Percentiles rank a stretch among this genome's conserved stretches.
Conservation (phyloP, 164 flowering plant genomes). For the Liquidambar formosana region DNA sequence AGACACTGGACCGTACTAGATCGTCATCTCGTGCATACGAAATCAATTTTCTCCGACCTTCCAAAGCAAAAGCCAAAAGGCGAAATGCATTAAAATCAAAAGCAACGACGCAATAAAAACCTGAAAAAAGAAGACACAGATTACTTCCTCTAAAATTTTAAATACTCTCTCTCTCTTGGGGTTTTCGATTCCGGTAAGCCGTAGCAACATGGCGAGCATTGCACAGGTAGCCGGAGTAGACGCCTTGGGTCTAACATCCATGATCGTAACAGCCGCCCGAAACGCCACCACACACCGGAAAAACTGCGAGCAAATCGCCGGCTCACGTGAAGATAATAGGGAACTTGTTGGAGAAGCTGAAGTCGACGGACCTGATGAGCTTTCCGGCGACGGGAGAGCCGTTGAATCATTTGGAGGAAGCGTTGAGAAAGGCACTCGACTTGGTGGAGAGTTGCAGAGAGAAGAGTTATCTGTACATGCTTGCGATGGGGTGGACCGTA, state of each 20-base stretch:
- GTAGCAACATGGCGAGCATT: slow-evolving; percentile 14
- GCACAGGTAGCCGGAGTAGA: slow-evolving; percentile 29
- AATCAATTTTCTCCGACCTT: not conserved
- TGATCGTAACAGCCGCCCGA: slow-evolving; percentile 31
- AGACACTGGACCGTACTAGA: no score
- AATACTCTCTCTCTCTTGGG: slow-evolving; percentile 1
- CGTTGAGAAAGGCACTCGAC: slow-evolving; percentile 25
- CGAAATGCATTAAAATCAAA: no score
- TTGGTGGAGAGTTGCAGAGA: slow-evolving; percentile 41
- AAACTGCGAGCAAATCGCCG: slow-evolving; percentile 45
- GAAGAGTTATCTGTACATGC: slow-evolving; percentile 42
- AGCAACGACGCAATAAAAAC: not conserved
- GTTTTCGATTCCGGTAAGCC: not conserved
- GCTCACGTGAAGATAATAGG: slow-evolving; percentile 40
- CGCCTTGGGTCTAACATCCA: slow-evolving; percentile 19
- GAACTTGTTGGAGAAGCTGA: slow-evolving; percentile 43
- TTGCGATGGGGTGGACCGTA: slow-evolving; percentile 54
- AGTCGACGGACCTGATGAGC: slow-evolving; percentile 30
- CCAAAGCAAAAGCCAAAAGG: no score
- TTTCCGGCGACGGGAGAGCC: slow-evolving; percentile 40
- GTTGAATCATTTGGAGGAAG: slow-evolving; percentile 36
- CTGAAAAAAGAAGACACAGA: not conserved
- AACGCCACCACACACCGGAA: slow-evolving; percentile 33
- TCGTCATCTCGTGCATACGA: no score
- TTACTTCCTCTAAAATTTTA: not conserved